A percentile compares a stretch with the other conserved stretches of the same genome.
phyloP scores from a whole-genome alignment of 192 early-diverging fungal genomes.

The Mortierella antarctica region DNA sequence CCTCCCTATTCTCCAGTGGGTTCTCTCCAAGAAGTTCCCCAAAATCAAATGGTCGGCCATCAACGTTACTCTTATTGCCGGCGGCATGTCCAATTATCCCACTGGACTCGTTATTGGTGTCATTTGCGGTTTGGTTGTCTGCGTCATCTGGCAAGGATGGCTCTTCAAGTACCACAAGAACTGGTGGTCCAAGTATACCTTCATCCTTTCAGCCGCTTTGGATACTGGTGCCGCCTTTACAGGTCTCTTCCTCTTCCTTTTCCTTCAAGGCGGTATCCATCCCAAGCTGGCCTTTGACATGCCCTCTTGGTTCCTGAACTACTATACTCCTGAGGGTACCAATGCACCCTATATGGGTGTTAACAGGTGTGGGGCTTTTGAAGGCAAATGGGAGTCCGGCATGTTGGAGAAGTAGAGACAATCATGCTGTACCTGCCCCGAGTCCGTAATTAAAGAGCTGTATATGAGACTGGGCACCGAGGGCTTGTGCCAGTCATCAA shows the following conservation, averaged over 20 bases:
- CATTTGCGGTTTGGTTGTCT: slow-evolving; percentile 13
- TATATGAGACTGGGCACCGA: too few species aligned
- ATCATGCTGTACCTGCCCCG: too few species aligned
- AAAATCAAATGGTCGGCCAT: slow-evolving; percentile 50
- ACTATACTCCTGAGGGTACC: neutral
- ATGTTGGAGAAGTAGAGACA: neutral
- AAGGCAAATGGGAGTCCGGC: slow-evolving; percentile 1
- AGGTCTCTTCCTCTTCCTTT: slow-evolving; percentile 57
- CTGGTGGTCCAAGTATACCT: slow-evolving; percentile 76
- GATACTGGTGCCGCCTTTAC: slow-evolving; percentile 68
- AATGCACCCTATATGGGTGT: slow-evolving; percentile 16
- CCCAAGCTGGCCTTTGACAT: slow-evolving; percentile 3
- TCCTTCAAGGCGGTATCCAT: slow-evolving; percentile 61
- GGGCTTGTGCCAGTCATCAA: too few species aligned
- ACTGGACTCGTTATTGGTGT: slow-evolving; percentile 56
- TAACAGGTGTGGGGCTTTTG: slow-evolving; percentile 7
- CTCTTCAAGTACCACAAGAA: slow-evolving; percentile 57
- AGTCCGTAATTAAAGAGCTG: too few species aligned
- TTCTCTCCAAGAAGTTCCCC: slow-evolving; percentile 51
- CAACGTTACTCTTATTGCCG: slow-evolving; percentile 65
- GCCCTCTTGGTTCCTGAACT: slow-evolving; percentile 38
- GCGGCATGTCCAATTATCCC: slow-evolving; percentile 58
- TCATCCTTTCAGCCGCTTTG: slow-evolving; percentile 73
- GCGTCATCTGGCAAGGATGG: slow-evolving; percentile 63
- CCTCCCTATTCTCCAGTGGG: slow-evolving; percentile 35